A percentile compares a stretch with the other conserved stretches of the same genome.
Evolutionary conservation across 2,329 filamentous ascomycete genomes (phyloP).

Genomic region (Cladobotryum mycophilum): DNA sequence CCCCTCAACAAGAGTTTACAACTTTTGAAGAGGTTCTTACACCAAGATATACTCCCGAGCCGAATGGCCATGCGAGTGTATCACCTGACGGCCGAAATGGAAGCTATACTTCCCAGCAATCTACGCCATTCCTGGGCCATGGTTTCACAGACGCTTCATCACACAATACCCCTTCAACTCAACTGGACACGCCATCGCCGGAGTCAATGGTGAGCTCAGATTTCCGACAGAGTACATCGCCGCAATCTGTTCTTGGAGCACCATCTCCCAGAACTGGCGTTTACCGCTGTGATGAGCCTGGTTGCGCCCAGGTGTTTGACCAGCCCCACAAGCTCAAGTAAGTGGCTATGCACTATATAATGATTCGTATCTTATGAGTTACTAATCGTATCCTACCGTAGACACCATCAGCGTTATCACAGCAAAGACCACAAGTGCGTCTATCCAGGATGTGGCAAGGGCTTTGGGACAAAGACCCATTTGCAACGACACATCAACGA

Average conservation of each 20-base stretch:
- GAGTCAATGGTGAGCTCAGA: constrained; percentile 31
- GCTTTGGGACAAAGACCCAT: constrained; percentile 57
- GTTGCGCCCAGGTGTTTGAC: constrained; percentile 42
- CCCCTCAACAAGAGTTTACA: constrained; percentile 4
- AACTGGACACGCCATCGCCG: constrained; percentile 37
- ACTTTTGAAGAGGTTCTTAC: constrained; percentile 2
- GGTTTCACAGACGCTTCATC: constrained; percentile 35
- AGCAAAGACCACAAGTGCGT: constrained; percentile 53
- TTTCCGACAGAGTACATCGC: constrained; percentile 32
- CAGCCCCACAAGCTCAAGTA: constrained; percentile 56
- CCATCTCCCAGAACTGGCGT: constrained; percentile 24
- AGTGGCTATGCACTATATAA: constrained; percentile 14
- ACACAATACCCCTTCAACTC: constrained; percentile 42
- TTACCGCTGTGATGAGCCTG: constrained; percentile 31
- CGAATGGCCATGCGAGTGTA: background rate
- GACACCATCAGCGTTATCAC: constrained; percentile 56
- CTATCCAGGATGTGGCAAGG: constrained; percentile 46
- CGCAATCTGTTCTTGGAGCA: constrained; percentile 20
- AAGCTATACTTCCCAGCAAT: constrained; percentile 35
- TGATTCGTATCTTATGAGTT: background rate
- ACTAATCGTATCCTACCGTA: constrained; percentile 16
- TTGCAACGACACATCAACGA: constrained; percentile 57
- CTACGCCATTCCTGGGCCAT: constrained; percentile 35
- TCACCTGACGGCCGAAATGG: constrained; percentile 20
- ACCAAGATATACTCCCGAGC: background rate